Conservation (phyloP, 345 rosid species). For the Lenwebbia sp. region DNA sequence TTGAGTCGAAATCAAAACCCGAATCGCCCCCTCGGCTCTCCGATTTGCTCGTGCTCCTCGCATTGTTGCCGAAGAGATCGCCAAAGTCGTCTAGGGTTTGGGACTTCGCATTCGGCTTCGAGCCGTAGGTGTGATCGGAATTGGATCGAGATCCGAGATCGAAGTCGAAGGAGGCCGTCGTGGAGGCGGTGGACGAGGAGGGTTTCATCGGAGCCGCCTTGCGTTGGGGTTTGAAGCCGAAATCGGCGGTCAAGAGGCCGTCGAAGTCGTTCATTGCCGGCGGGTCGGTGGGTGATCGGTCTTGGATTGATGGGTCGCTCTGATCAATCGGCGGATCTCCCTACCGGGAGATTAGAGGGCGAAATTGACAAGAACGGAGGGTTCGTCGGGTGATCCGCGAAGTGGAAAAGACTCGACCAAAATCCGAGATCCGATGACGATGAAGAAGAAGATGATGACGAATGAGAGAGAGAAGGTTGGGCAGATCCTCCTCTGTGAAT, state of each 20-base stretch:
- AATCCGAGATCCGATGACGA: neutral
- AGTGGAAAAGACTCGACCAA: neutral
- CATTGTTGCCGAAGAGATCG: conserved; percentile 19
- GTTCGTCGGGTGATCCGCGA: neutral
- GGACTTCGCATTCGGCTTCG: neutral
- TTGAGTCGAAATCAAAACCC: conserved; percentile 21
- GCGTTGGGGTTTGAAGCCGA: conserved; percentile 36
- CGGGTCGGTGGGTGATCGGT: neutral
- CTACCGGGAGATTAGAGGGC: neutral
- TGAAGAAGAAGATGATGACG: neutral
- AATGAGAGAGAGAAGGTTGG: neutral
- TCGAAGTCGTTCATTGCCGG: conserved; percentile 33
- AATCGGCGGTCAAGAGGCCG: conserved; percentile 24
- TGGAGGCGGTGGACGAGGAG: conserved; percentile 3
- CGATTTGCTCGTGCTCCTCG: conserved; percentile 9
- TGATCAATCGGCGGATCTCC: neutral
- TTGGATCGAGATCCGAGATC: conserved; percentile 17
- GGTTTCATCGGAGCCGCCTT: conserved; percentile 38
- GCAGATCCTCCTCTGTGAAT: neutral
- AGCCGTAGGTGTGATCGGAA: conserved; percentile 14
- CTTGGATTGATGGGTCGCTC: neutral
- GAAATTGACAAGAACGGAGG: neutral
- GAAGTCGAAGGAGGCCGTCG: neutral
- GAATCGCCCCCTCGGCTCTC: neutral
- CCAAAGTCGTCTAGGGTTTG: conserved; percentile 8